A percentile compares a stretch with the other conserved stretches of the same genome.
These are phyloP conservation scores for Emiliania huxleyi DNA, from an alignment of 78 protist species.

Conservation along the genomic window DNA sequence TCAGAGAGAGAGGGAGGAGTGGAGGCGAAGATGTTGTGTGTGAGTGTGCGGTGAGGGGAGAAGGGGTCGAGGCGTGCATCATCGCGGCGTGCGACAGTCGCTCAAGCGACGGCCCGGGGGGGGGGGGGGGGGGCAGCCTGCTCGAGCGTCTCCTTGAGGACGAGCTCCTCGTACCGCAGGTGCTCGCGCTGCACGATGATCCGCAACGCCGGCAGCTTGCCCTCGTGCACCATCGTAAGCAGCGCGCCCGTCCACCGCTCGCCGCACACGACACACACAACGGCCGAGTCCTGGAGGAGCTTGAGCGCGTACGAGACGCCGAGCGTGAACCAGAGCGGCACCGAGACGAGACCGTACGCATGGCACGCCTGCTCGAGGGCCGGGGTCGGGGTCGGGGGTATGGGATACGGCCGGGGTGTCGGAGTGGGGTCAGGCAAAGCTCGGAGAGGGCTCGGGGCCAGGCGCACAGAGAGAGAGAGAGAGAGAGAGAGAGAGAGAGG, in stretches of 20 bases:
- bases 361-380: constrained; percentile 24
- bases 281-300: not conserved
- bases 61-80: no score
- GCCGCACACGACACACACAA: not conserved
- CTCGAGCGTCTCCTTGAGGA: not conserved
- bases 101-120: no score
- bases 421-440: no score
- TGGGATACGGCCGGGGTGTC: no score
- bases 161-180: not conserved
- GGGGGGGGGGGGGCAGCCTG: not conserved
- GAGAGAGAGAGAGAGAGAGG: no score
- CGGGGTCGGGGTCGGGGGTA: no score
- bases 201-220: not conserved
- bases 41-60: no score
- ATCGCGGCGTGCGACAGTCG: no score
- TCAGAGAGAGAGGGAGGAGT: no score
- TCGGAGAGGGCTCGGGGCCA: no score
- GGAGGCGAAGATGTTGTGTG: no score
- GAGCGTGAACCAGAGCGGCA: not conserved
- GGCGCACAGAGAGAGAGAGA: no score
- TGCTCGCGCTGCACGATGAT: not conserved
- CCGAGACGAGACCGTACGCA: constrained; percentile 13
- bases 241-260: not conserved
- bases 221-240: not conserved
- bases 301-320: not conserved